Evolutionary conservation across 2,329 filamentous ascomycete genomes (phyloP).

Genomic region (Exophiala mesophila): DNA sequence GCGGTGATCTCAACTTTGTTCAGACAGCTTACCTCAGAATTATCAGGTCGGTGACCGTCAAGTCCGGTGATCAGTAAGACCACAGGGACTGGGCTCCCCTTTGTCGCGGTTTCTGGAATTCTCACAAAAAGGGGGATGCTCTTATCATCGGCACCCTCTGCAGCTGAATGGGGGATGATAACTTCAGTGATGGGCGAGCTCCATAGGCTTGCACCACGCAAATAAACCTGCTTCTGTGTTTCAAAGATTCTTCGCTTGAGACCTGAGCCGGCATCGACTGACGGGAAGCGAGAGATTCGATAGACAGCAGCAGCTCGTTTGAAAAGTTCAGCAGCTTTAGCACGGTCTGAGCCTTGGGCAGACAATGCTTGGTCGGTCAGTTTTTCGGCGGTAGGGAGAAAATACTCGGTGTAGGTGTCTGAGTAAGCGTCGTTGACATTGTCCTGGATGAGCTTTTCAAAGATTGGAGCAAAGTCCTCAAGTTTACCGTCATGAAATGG

Average conservation of each 20-base stretch:
- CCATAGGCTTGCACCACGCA: slow-evolving; percentile 53
- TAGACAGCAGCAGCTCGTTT: slow-evolving; percentile 68
- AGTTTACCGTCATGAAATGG: slow-evolving; percentile 69
- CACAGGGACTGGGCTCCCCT: slow-evolving; percentile 36
- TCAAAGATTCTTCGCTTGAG: slow-evolving; percentile 61
- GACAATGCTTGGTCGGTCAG: slow-evolving; percentile 51
- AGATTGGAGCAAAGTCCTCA: slow-evolving; percentile 66
- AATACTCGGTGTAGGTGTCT: slow-evolving; percentile 58
- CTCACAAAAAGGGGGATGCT: slow-evolving; percentile 38
- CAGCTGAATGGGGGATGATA: slow-evolving; percentile 36
- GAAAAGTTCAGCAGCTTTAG: slow-evolving; percentile 58
- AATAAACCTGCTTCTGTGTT: slow-evolving; percentile 59
- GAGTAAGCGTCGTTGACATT: slow-evolving; percentile 62
- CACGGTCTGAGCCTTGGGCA: slow-evolving; percentile 41
- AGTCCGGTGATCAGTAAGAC: slow-evolving; percentile 58
- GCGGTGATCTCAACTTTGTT: no score
- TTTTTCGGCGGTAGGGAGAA: slow-evolving; percentile 56
- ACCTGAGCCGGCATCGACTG: slow-evolving; percentile 24
- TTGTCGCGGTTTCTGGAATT: slow-evolving; percentile 30
- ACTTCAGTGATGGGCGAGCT: slow-evolving; percentile 38
- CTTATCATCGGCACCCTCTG: slow-evolving; percentile 32
- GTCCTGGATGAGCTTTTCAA: slow-evolving; percentile 55
- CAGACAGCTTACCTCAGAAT: slow-evolving; percentile 45
- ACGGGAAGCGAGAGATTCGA: slow-evolving; percentile 66
- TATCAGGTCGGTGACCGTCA: slow-evolving; percentile 61